Conservation (phyloP, 2,329 filamentous ascomycete species). For the Sclerotinia subarctica region DNA sequence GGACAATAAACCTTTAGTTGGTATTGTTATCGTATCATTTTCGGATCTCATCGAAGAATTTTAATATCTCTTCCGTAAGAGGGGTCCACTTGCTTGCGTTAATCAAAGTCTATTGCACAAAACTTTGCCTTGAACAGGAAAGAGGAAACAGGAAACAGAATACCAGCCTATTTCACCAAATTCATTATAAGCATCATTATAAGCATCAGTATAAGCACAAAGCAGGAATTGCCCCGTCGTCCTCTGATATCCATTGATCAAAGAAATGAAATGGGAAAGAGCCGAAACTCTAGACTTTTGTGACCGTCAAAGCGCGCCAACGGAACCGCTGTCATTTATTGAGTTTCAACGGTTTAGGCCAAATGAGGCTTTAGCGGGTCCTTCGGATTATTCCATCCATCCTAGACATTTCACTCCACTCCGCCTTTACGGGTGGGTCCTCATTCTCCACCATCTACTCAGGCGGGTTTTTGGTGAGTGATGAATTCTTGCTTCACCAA, state of each 20-base stretch:
- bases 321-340: slow-evolving; percentile 12
- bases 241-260: neutral
- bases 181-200: neutral
- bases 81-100: neutral
- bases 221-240: neutral
- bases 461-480: neutral
- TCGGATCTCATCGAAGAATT: neutral
- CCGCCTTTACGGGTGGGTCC: neutral
- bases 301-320: slow-evolving; percentile 6
- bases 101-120: neutral
- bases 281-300: neutral
- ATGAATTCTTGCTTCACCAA: neutral
- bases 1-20: neutral
- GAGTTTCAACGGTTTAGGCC: neutral
- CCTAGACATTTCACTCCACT: neutral
- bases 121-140: neutral
- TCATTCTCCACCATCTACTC: neutral
- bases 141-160: neutral
- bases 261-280: neutral
- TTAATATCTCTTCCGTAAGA: neutral
- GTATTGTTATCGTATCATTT: neutral
- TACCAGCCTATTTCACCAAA: neutral
- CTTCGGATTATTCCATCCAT: neutral
- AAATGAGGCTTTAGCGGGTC: neutral
- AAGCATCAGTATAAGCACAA: neutral